Evolutionary conservation across 2,329 filamentous ascomycete genomes (phyloP).

Genomic region (Penicillium rolfsii): DNA sequence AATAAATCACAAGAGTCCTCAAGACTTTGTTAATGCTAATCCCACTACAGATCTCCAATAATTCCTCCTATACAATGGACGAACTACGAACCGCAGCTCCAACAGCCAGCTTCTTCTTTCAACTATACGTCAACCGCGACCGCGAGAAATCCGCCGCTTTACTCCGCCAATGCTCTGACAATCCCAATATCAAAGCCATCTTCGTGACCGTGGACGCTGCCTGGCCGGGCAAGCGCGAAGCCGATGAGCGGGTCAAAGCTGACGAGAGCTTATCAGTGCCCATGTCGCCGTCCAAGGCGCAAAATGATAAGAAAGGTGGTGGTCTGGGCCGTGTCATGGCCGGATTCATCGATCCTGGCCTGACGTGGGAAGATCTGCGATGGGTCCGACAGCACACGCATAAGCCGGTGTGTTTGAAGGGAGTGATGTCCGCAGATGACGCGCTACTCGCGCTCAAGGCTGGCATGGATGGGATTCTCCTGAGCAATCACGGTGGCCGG

Average conservation of each 20-base stretch:
- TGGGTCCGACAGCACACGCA: constrained; percentile 56
- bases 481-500: constrained; percentile 63
- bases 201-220: constrained; percentile 62
- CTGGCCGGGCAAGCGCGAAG: constrained; percentile 59
- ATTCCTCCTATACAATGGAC: constrained; percentile 60
- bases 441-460: constrained; percentile 54
- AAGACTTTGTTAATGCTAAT: not conserved
- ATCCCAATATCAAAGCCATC: constrained; percentile 50
- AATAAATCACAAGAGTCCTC: not conserved
- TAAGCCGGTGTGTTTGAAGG: constrained; percentile 61
- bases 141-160: constrained; percentile 54
- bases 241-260: constrained; percentile 58
- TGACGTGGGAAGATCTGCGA: constrained; percentile 58
- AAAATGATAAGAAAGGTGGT: constrained; percentile 57
- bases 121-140: constrained; percentile 59
- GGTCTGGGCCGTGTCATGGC: constrained; percentile 58
- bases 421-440: constrained; percentile 60
- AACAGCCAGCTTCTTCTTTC: constrained; percentile 55
- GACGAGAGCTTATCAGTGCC: constrained; percentile 49
- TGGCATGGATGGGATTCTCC: constrained; percentile 58
- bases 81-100: constrained; percentile 56
- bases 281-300: constrained; percentile 49
- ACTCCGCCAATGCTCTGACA: constrained; percentile 47
- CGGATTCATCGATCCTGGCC: constrained; percentile 55
- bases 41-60: constrained; percentile 58